A percentile compares a stretch with the other conserved stretches of the same genome.
Evolutionary conservation across 306 rosid species (phyloP).

Genomic region (Spatholobus suberectus): DNA sequence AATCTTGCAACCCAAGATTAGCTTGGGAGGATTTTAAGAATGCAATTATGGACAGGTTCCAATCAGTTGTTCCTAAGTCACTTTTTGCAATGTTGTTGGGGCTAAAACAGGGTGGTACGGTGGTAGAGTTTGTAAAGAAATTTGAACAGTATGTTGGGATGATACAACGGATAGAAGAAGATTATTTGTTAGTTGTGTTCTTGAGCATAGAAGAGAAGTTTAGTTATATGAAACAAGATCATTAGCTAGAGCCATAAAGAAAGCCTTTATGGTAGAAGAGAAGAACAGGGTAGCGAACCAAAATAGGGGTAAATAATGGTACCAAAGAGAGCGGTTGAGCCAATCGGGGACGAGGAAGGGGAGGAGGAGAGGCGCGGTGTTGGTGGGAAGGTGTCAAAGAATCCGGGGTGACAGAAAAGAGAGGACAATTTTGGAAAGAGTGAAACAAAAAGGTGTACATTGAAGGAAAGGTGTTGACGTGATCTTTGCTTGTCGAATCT

Average conservation of each 20-base stretch:
- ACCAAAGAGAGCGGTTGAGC: too few species aligned
- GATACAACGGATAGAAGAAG: neutral
- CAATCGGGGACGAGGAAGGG: too few species aligned
- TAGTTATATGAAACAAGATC: neutral
- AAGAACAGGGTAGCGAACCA: too few species aligned
- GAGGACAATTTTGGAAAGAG: too few species aligned
- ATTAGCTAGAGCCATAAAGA: neutral
- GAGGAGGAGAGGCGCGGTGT: too few species aligned
- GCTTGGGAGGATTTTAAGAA: neutral
- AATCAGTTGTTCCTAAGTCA: neutral
- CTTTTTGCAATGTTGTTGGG: neutral
- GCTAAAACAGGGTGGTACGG: neutral
- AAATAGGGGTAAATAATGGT: too few species aligned
- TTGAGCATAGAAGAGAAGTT: neutral
- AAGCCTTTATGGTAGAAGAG: too few species aligned
- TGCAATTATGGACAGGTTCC: neutral
- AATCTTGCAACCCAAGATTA: neutral
- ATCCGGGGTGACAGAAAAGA: too few species aligned
- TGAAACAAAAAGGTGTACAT: too few species aligned
- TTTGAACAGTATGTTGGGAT: neutral
- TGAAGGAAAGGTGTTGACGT: too few species aligned
- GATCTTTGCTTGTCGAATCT: too few species aligned
- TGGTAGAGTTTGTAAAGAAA: neutral
- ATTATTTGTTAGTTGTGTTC: neutral
- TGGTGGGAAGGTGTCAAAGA: too few species aligned